Evolutionary conservation across 768 basidiomycete genomes (phyloP).

Genomic region (Leccinum subgranulosum): DNA sequence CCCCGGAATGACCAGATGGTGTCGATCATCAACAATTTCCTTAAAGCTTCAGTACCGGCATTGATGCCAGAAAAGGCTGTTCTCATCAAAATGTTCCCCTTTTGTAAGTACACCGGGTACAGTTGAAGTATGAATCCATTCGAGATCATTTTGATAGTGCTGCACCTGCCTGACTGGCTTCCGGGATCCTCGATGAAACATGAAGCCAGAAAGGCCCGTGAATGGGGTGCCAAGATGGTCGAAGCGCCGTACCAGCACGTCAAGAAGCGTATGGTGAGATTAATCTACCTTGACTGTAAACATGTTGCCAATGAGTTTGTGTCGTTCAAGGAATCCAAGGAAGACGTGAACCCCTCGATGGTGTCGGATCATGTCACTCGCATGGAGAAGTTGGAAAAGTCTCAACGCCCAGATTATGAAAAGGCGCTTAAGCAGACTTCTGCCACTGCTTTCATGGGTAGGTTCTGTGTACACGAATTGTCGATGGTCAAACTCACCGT

Average conservation of each 20-base stretch:
- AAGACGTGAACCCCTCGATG: conserved; percentile 7
- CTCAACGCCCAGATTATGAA: conserved; percentile 6
- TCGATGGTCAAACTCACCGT: not conserved
- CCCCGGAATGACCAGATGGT: conserved; percentile 16
- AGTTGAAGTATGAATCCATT: too few relatives aligned
- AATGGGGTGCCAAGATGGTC: conserved; percentile 7
- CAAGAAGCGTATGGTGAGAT: conserved; percentile 7
- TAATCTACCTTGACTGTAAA: not conserved
- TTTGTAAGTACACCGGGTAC: conserved; percentile 5
- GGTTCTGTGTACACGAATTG: not conserved
- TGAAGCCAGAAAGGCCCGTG: conserved; percentile 6
- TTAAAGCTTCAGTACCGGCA: conserved; percentile 1
- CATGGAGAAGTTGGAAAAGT: conserved; percentile 7
- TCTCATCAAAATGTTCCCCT: conserved; percentile 14
- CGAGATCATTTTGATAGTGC: conserved; percentile 12
- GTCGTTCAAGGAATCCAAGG: conserved; percentile 5
- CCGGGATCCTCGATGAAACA: conserved; percentile 16
- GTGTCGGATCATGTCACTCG: conserved; percentile 12
- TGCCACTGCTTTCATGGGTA: conserved; percentile 16
- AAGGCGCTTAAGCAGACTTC: conserved; percentile 16
- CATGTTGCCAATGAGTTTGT: not conserved
- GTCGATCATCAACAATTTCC: conserved; percentile 7
- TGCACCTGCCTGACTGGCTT: conserved; percentile 27
- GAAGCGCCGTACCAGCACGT: conserved; percentile 16
- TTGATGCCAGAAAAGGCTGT: conserved; percentile 13